A percentile compares a stretch with the other conserved stretches of the same genome.
Evolutionary conservation across 1,284 basidiomycete genomes (phyloP).

Genomic region (Tilletia indica): DNA sequence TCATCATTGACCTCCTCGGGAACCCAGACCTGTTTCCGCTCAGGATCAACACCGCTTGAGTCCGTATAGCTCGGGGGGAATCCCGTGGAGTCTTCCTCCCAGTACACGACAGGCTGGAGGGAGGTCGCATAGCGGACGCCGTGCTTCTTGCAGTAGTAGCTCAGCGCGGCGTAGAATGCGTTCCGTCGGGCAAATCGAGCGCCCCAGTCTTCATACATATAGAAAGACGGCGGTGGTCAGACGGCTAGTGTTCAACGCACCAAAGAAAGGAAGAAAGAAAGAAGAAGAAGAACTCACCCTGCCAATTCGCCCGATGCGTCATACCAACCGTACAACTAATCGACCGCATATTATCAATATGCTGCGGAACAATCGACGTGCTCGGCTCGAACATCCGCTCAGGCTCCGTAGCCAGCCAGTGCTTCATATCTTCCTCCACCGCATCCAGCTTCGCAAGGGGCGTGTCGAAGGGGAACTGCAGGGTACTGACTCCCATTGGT

Average conservation of each 20-base stretch:
- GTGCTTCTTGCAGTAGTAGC: conserved; percentile 52
- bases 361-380: conserved; percentile 45
- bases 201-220: conserved; percentile 40
- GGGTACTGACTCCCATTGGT: conserved; percentile 46
- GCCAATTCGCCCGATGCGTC: conserved; percentile 52
- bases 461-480: conserved; percentile 49
- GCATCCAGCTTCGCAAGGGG: conserved; percentile 50
- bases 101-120: conserved; percentile 46
- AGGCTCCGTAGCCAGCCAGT: conserved; percentile 52
- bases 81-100: conserved; percentile 37
- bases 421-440: conserved; percentile 48
- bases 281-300: conserved; percentile 20
- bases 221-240: not conserved
- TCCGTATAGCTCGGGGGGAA: conserved; percentile 37
- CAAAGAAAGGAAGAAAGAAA: not conserved
- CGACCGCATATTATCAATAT: conserved; percentile 47
- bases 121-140: conserved; percentile 44
- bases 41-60: not conserved
- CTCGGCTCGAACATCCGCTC: conserved; percentile 51
- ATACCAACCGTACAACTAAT: conserved; percentile 51
- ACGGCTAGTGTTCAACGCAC: no score
- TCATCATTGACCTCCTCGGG: conserved; percentile 29
- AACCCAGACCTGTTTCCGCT: conserved; percentile 6
- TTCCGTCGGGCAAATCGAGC: conserved; percentile 45
- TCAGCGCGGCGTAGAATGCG: conserved; percentile 49